Evolutionary conservation across 1,139 yeast genomes (phyloP).

Genomic region (Trichomonascaceae sp.): DNA sequence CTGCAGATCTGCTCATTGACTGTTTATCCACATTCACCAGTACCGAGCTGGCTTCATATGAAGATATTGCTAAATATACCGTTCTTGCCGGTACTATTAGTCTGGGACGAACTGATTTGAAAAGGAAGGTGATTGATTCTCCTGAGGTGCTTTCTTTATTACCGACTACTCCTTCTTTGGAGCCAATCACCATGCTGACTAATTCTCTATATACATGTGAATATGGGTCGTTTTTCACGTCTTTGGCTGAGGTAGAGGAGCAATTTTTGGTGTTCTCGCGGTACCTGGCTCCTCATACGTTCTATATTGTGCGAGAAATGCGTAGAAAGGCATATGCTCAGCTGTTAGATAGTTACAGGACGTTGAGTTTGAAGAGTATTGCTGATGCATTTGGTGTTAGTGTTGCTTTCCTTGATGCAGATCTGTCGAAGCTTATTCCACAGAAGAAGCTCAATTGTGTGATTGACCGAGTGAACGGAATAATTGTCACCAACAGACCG

Average conservation of each 20-base stretch:
- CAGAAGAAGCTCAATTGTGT: slow-evolving; percentile 91
- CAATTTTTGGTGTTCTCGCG: slow-evolving; percentile 66
- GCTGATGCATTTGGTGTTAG: slow-evolving; percentile 88
- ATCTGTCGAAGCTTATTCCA: slow-evolving; percentile 85
- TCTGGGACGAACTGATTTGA: slow-evolving; percentile 77
- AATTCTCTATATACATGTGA: slow-evolving; percentile 87
- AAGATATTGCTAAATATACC: slow-evolving; percentile 84
- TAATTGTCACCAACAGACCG: slow-evolving; percentile 91
- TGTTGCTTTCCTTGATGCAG: slow-evolving; percentile 68
- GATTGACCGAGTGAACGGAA: slow-evolving; percentile 92
- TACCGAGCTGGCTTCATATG: slow-evolving; percentile 86
- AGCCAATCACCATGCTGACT: slow-evolving; percentile 77
- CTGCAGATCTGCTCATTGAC: slow-evolving; percentile 77
- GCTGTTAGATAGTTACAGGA: slow-evolving; percentile 87
- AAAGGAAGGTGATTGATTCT: slow-evolving; percentile 79
- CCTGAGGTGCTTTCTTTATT: slow-evolving; percentile 85
- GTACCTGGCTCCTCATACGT: slow-evolving; percentile 72
- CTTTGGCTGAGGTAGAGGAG: slow-evolving; percentile 72
- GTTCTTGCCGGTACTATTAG: slow-evolving; percentile 79
- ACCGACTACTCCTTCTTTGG: slow-evolving; percentile 64
- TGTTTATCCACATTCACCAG: slow-evolving; percentile 94
- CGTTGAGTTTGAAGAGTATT: slow-evolving; percentile 85
- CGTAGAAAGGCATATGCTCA: slow-evolving; percentile 95
- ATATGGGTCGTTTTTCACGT: slow-evolving; percentile 73
- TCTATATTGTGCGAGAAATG: slow-evolving; percentile 83